phyloP scores from a whole-genome alignment of 768 basidiomycete species.

The Crucibulum laeve region DNA sequence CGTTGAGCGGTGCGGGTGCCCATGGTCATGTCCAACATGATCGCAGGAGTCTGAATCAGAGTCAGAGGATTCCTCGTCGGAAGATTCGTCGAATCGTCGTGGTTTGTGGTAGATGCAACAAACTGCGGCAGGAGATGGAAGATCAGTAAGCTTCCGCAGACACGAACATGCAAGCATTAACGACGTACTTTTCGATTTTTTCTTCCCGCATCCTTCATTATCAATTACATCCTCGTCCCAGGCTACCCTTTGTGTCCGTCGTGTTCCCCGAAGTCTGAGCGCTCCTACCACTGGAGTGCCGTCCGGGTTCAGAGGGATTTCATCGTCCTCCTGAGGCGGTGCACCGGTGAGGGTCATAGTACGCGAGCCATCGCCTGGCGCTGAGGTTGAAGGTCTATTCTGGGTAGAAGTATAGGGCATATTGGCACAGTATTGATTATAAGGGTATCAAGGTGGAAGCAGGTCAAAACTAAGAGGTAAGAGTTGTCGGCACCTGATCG shows the following conservation, averaged over 20 bases:
- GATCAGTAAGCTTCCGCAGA: constrained; percentile 1
- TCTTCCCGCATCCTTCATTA: constrained; percentile 85
- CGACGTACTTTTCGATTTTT: constrained; percentile 87
- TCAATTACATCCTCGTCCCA: constrained; percentile 88
- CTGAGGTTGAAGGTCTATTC: constrained; percentile 29
- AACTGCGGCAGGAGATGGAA: constrained; percentile 42
- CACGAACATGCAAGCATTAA: neutral
- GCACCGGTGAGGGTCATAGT: constrained; percentile 44
- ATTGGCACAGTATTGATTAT: too few species aligned
- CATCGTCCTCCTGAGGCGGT: constrained; percentile 21
- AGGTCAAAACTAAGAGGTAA: too few species aligned
- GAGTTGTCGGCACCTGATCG: too few species aligned
- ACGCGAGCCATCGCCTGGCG: constrained; percentile 49
- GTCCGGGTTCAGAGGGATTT: constrained; percentile 11
- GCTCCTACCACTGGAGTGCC: constrained; percentile 35
- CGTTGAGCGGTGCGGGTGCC: constrained; percentile 6
- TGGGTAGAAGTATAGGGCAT: too few species aligned
- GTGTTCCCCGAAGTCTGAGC: constrained; percentile 53
- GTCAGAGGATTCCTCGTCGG: constrained; percentile 56
- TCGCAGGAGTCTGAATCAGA: constrained; percentile 36
- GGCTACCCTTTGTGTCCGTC: constrained; percentile 54
- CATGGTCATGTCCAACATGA: constrained; percentile 16
- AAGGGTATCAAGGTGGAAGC: too few species aligned
- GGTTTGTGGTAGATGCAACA: constrained; percentile 95
- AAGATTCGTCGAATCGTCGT: constrained; percentile 77